Evolutionary conservation across 768 basidiomycete species (phyloP).

Genomic region (Rhodotorula diobovata): DNA sequence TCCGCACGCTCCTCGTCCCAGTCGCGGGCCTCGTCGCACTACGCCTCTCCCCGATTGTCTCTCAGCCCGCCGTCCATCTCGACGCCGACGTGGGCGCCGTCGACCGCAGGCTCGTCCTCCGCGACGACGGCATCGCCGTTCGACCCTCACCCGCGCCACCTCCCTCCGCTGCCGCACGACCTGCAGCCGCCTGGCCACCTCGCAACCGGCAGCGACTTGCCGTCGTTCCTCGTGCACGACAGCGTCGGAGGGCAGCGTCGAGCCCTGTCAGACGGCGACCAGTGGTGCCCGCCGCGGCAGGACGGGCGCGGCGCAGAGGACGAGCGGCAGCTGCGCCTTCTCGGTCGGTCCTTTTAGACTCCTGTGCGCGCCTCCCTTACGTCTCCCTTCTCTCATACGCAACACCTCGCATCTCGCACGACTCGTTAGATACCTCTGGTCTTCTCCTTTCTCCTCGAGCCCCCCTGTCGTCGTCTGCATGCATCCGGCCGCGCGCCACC

Average conservation of each 20-base stretch:
- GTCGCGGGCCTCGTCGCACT: not conserved
- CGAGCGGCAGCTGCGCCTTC: conserved; percentile 21
- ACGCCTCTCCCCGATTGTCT: not conserved
- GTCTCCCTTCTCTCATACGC: no score
- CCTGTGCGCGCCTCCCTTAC: no score
- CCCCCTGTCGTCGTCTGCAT: not conserved
- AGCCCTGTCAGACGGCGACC: not conserved
- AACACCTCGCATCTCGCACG: not conserved
- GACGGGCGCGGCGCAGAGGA: conserved; percentile 20
- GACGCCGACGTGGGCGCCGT: not conserved
- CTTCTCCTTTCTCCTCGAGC: no score
- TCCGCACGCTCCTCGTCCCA: not conserved
- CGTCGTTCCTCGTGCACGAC: not conserved
- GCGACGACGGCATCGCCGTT: conserved; percentile 1
- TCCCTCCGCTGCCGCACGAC: conserved; percentile 14
- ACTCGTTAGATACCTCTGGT: no score
- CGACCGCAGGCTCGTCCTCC: not conserved
- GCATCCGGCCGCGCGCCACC: no score
- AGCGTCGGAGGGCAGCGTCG: not conserved
- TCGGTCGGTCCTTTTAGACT: conserved; percentile 1
- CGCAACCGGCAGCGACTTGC: not conserved
- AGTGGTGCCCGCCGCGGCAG: not conserved
- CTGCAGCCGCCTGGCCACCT: not conserved
- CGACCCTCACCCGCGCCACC: conserved; percentile 1
- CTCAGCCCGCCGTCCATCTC: not conserved